Conservation (phyloP, 352 stramenopile genomes). For the Elongisporangium prolatum region DNA sequence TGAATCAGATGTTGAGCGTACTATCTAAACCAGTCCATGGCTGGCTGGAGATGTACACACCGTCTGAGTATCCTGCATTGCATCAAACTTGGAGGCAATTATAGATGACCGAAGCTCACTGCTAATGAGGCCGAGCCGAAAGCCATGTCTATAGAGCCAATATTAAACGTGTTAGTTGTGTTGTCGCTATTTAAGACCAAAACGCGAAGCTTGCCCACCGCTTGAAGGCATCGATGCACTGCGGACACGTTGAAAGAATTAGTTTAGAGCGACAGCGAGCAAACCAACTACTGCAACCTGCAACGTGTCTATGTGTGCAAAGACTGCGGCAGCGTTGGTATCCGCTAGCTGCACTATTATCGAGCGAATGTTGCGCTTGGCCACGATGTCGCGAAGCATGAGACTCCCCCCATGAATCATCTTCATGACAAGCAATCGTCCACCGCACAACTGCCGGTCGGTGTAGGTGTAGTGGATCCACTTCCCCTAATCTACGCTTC, state of each 20-base stretch:
- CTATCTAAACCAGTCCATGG: background rate
- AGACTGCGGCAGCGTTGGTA: constrained; percentile 5
- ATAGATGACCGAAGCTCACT: constrained; percentile 1
- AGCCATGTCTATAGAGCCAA: constrained; percentile 23
- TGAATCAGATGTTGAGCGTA: background rate
- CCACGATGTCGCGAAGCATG: constrained; percentile 17
- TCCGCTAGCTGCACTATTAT: constrained; percentile 40
- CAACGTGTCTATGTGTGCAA: constrained; percentile 6
- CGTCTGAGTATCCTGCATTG: background rate
- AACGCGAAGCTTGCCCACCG: constrained; percentile 8
- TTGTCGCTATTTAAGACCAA: background rate
- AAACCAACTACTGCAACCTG: constrained; percentile 12
- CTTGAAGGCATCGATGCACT: constrained; percentile 24
- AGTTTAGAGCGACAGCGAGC: background rate
- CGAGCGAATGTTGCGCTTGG: constrained; percentile 37
- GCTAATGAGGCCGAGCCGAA: constrained; percentile 26
- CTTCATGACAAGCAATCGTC: background rate
- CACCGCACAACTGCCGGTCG: background rate
- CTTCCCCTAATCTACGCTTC: no score
- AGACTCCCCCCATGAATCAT: background rate
- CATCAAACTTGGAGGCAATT: background rate
- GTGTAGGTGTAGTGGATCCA: background rate
- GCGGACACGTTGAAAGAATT: background rate
- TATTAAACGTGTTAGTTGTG: background rate
- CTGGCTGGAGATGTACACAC: background rate